phyloP scores from a whole-genome alignment of 208 protist species.

The Acanthamoeba lenticulata region DNA sequence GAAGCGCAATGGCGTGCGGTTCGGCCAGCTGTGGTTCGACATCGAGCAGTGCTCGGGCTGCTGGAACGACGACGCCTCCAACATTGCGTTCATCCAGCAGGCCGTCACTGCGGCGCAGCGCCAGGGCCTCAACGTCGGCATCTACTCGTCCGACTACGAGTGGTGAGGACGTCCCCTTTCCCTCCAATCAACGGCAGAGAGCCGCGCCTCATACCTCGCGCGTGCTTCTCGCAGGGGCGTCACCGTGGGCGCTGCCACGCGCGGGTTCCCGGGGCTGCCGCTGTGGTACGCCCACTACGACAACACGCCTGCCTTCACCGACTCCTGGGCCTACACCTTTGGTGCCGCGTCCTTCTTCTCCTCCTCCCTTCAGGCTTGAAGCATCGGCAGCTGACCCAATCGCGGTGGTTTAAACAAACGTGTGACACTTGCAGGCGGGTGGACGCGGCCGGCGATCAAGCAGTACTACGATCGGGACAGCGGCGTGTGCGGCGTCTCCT shows the following conservation, averaged over 20 bases:
- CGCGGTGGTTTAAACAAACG: not conserved
- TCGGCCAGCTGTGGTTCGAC: slow-evolving; percentile 21
- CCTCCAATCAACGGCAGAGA: not conserved
- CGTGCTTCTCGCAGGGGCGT: not conserved
- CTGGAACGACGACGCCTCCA: slow-evolving; percentile 44
- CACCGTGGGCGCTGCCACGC: not conserved
- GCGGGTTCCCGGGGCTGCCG: slow-evolving; percentile 20
- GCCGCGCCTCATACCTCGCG: not conserved
- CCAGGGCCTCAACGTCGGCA: not conserved
- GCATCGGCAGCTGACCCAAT: too few relatives aligned
- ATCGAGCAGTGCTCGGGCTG: slow-evolving; percentile 31
- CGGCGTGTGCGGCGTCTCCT: not conserved
- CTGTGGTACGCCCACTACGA: slow-evolving; percentile 58
- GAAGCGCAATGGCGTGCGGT: not conserved
- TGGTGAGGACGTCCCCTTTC: not conserved
- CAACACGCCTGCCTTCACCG: slow-evolving; percentile 17
- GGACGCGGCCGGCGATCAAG: slow-evolving; percentile 1
- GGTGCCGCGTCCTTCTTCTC: not conserved
- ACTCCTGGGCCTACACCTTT: slow-evolving; percentile 34
- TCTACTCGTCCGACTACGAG: slow-evolving; percentile 30
- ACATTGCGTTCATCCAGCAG: slow-evolving; percentile 15
- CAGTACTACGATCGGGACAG: slow-evolving; percentile 53
- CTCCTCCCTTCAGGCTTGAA: not conserved
- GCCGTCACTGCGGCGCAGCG: not conserved
- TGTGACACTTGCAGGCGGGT: not conserved